Percentiles rank a stretch among this genome's conserved stretches.
phyloP scores from a whole-genome alignment of 192 early-diverging fungal genomes.

The Endogone sp. region DNA sequence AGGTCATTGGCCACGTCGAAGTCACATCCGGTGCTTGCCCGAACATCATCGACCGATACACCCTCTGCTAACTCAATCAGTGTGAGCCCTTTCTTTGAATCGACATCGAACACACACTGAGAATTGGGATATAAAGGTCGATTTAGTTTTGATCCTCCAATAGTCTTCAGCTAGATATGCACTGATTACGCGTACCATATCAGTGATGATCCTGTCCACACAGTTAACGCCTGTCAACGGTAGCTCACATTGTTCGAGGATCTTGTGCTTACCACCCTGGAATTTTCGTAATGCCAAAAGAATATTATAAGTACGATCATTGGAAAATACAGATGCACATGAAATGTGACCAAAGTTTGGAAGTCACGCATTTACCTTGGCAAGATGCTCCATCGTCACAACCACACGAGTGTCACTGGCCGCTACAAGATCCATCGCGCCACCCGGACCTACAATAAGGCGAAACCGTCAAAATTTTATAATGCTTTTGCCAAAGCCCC shows the following conservation, averaged over 20 bases:
- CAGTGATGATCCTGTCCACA: slow-evolving; percentile 62
- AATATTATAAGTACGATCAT: slow-evolving; percentile 53
- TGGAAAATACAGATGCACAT: too few species aligned
- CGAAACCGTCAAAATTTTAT: background rate
- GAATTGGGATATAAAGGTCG: background rate
- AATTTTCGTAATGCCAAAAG: too few species aligned
- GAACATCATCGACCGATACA: slow-evolving; percentile 61
- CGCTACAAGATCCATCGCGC: slow-evolving; percentile 79
- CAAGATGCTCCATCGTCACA: slow-evolving; percentile 61
- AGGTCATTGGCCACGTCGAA: slow-evolving; percentile 45
- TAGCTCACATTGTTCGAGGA: slow-evolving; percentile 63
- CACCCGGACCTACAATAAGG: slow-evolving; percentile 36
- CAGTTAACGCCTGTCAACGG: slow-evolving; percentile 70
- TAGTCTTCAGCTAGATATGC: background rate
- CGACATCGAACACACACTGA: slow-evolving; percentile 63
- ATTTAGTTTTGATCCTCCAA: too few species aligned
- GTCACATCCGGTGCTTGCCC: slow-evolving; percentile 53
- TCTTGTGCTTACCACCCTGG: slow-evolving; percentile 70
- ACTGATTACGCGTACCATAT: slow-evolving; percentile 23
- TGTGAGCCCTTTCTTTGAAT: slow-evolving; percentile 42
- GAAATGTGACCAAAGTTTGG: background rate
- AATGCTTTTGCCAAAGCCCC: too few species aligned
- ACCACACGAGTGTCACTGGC: slow-evolving; percentile 65
- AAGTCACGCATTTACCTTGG: slow-evolving; percentile 18
- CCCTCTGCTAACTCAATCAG: slow-evolving; percentile 64